Evolutionary conservation across 306 rosid genomes (phyloP).

Genomic region (Datisca glomerata): DNA sequence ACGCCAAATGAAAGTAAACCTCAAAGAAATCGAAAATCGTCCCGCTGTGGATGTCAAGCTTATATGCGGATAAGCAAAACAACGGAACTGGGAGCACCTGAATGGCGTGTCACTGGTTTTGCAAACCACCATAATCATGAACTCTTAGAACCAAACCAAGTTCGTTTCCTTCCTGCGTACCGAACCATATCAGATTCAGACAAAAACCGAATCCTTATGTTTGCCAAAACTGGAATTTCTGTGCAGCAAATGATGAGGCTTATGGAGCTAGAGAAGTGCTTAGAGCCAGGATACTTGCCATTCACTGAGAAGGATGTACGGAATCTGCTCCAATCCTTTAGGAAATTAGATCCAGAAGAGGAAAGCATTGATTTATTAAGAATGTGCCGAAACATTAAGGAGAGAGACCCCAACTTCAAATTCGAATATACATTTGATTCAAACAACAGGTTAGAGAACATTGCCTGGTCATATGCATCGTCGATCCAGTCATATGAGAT

Average conservation of each 20-base stretch:
- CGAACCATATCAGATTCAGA: conserved; percentile 81
- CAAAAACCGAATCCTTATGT: conserved; percentile 80
- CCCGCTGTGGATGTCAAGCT: conserved; percentile 93
- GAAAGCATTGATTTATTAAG: conserved; percentile 73
- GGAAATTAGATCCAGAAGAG: conserved; percentile 85
- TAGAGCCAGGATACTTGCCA: conserved; percentile 84
- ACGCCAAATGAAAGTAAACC: conserved; percentile 62
- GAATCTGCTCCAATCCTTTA: conserved; percentile 77
- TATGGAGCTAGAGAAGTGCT: conserved; percentile 93
- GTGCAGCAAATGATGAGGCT: conserved; percentile 99
- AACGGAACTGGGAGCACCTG: conserved; percentile 65
- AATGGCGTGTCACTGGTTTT: conserved; percentile 95
- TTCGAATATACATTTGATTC: conserved; percentile 74
- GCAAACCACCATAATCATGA: conserved; percentile 91
- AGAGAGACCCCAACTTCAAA: conserved; percentile 79
- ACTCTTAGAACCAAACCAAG: conserved; percentile 87
- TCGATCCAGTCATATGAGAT: conserved; percentile 67
- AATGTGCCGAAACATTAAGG: conserved; percentile 87
- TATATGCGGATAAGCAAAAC: conserved; percentile 90
- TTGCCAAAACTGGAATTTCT: conserved; percentile 90
- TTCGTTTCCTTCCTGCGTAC: conserved; percentile 96
- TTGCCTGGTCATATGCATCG: conserved; percentile 96
- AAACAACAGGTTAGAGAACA: conserved; percentile 62
- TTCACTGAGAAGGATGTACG: conserved; percentile 96
- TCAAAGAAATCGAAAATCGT: conserved; percentile 84